Conservation (phyloP, 495 filamentous ascomycete genomes). For the Hypoxylon fuscum region DNA sequence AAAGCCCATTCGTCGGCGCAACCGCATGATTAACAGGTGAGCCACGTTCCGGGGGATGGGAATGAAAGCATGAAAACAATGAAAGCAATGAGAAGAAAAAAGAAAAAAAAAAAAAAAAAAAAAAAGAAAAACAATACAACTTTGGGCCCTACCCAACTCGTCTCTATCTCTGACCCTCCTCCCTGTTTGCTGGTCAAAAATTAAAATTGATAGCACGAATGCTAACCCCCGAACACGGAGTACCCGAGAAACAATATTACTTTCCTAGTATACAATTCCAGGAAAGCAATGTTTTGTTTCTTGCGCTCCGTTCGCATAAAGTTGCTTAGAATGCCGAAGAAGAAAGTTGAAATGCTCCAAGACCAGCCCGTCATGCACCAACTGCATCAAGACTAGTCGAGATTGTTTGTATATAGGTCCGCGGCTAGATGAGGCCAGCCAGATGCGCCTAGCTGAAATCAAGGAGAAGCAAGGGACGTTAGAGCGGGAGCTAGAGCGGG, state of each 20-base stretch:
- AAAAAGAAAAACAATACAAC: background rate
- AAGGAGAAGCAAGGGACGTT: conserved; percentile 75
- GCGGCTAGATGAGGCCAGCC: conserved; percentile 66
- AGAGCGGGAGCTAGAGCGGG: conserved; percentile 67
- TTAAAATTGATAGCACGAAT: too few relatives aligned
- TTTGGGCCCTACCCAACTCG: background rate
- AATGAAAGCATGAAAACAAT: too few relatives aligned
- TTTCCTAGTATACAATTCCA: conserved; percentile 5
- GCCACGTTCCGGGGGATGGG: conserved; percentile 28
- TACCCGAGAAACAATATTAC: conserved; percentile 26
- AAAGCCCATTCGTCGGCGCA: conserved; percentile 67
- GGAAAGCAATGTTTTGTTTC: conserved; percentile 63
- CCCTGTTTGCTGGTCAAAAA: conserved; percentile 4
- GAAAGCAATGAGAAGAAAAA: background rate
- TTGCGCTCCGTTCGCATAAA: conserved; percentile 54
- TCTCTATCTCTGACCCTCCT: background rate
- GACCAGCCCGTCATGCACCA: conserved; percentile 70
- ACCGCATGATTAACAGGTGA: conserved; percentile 69
- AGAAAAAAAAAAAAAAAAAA: conserved; percentile 2
- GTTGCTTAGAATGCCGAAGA: conserved; percentile 68
- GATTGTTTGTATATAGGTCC: conserved; percentile 73
- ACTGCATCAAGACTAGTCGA: conserved; percentile 68
- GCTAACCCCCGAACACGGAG: conserved; percentile 30
- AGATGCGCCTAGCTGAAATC: conserved; percentile 69
- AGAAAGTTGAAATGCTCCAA: conserved; percentile 87